Base-by-base conservation (phyloP, 2,329 filamentous ascomycete species). In the Paraconiothyrium sp. region DNA sequence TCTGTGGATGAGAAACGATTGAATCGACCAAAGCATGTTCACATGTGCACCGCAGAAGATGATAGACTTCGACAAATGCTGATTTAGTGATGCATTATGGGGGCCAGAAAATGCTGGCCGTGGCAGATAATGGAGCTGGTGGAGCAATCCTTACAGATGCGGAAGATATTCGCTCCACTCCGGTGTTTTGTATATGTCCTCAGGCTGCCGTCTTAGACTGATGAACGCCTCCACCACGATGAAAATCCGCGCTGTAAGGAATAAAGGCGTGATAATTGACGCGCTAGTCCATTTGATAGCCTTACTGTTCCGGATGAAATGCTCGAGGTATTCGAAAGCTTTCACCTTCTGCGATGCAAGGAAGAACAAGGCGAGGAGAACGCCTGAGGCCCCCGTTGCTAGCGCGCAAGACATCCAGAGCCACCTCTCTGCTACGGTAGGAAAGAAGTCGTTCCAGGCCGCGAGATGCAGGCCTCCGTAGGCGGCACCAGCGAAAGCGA, bases 371-470 rank as follows among this genome's bases (percentile, higher is more conserved):
- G 66, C 65, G 50, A 72, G 68, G 4, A 74, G 49, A 4, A 70
- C 54, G 7, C 72, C 72, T 4, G 70, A 71, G 11, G 68, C 66
- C 0, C 63, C 67, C 13, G 73, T 71, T 6, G 68, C 67, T 5
- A 71, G 46, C 3, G 72, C 63, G 39, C 69, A 68, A 4, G 59
- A 47, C 13, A 71, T 69, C 74, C 74, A 76, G 13, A 76, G 55
- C 52, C 62, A 64, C 3, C 61, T 60, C 61, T 76, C 73, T 0
- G 58, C 51, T 1, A 39, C 20, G 0, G 70, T 67, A 13, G 74
- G 72, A 27, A 76, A 76, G 48, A 57, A 66, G 27, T 70, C 67
- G 56, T 73, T 66, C 73, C 72, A 76, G 2, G 72, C 73, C 4
- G 72, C 63, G 6, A 72, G 62, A 57, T 76, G 74, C 7, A 76